Evolutionary conservation across 371 early-diverging fungal species (phyloP).

Genomic region (Rhizopus sp.): DNA sequence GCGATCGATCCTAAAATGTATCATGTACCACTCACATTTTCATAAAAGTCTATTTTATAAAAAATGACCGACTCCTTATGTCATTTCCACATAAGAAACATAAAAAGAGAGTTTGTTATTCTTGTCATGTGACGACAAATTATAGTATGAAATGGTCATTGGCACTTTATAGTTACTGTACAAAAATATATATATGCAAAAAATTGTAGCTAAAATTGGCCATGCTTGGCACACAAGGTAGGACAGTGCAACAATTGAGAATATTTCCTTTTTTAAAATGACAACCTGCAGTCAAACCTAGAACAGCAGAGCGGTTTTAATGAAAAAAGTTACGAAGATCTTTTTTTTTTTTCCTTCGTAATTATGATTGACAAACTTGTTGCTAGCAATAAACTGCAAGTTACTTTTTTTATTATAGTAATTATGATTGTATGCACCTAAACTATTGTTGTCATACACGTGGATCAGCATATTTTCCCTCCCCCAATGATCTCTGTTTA

Average conservation of each 20-base stretch:
- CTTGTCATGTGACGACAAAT: too few species aligned
- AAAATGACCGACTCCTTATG: too few species aligned
- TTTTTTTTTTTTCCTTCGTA: neutral
- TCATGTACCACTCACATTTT: too few species aligned
- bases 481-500: neutral
- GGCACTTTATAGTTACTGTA: too few species aligned
- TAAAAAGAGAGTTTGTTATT: too few species aligned
- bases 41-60: too few species aligned
- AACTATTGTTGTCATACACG: neutral
- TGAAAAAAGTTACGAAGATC: neutral
- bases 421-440: neutral
- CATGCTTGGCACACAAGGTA: slow-evolving; percentile 6
- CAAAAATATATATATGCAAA: neutral
- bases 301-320: neutral
- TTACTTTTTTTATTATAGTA: neutral
- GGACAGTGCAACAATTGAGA: neutral
- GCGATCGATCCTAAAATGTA: too few species aligned
- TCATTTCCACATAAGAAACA: too few species aligned
- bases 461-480: neutral
- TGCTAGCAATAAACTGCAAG: neutral
- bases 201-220: slow-evolving; percentile 1
- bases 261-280: slow-evolving; percentile 2
- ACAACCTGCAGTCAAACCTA: neutral
- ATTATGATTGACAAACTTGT: neutral
- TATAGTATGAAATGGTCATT: too few species aligned